phyloP scores from a whole-genome alignment of 208 protist genomes.

The Crithidia acanthocephali region DNA sequence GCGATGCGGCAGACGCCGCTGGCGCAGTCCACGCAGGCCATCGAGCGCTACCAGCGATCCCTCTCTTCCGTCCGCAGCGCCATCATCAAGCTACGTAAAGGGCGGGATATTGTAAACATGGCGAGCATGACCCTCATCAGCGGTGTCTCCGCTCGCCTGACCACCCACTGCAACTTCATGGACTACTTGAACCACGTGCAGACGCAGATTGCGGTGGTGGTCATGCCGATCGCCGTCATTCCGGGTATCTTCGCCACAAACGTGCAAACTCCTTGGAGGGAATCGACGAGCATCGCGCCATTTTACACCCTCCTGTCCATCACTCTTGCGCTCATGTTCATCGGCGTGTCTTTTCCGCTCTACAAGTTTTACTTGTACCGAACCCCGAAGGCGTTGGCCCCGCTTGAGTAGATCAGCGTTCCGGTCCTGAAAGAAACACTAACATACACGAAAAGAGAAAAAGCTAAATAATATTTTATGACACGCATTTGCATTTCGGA shows the following conservation, averaged over 20 bases:
- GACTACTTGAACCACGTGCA: slow-evolving; percentile 86
- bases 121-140: slow-evolving; percentile 84
- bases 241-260: slow-evolving; percentile 80
- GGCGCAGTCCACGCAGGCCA: slow-evolving; percentile 23
- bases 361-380: slow-evolving; percentile 63
- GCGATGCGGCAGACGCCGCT: slow-evolving; percentile 45
- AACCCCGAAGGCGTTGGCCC: slow-evolving; percentile 59
- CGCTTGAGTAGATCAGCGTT: slow-evolving; percentile 34
- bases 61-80: slow-evolving; percentile 46
- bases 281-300: slow-evolving; percentile 36
- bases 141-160: slow-evolving; percentile 76
- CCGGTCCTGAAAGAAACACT: too few relatives aligned
- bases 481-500: too few relatives aligned
- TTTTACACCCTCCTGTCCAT: slow-evolving; percentile 61
- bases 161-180: slow-evolving; percentile 84
- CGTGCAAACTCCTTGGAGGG: slow-evolving; percentile 64
- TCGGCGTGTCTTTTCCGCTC: slow-evolving; percentile 45
- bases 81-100: slow-evolving; percentile 62
- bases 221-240: slow-evolving; percentile 80
- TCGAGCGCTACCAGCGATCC: slow-evolving; percentile 63
- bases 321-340: slow-evolving; percentile 45
- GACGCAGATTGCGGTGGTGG: slow-evolving; percentile 70
- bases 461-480: too few relatives aligned
- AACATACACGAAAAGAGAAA: too few relatives aligned
- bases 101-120: slow-evolving; percentile 73